Evolutionary conservation across 257 asterid species (phyloP), one percentile per base, ranked within the genome.

Genomic region (Rehmannia glutinosa): DNA sequence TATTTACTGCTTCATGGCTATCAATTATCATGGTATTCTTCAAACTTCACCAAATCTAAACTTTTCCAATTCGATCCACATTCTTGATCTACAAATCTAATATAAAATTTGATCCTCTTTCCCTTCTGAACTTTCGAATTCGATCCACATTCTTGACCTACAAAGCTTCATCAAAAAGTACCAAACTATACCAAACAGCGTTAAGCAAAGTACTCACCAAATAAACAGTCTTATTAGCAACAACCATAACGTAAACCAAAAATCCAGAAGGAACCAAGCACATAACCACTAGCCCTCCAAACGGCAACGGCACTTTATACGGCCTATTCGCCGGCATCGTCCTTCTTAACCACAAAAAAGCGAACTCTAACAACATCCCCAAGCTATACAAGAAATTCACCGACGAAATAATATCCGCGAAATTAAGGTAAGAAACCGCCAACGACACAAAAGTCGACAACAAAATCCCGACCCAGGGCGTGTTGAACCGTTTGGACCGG

Each of bases 341-440:
- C 70, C 63, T 39, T 72, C 92, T 76, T 70, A 82, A 56, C 87
- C 87, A 78, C 23, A 89, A 7, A 38, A 81, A 84, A 0, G 83
- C 76, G 6, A 88, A 88, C 38, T 88, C 96, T 15, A 88, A 42
- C 27, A 88, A 5, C 96, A 86, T 88, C n/a, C 96, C 96, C 42
- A 84, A 42, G 12, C 89, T 82, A 9, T 86, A 88, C 76, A 84
- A 41, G 71, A 88, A 86, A 68, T 88, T 88, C n/a, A 81, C 94
- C 2, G 84, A 73, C 0, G 89, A 79, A 1, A 88, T 66, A 0
- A 86, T 75, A 3, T 79, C 80, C 0, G 80, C n/a, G 28, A 70
- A 86, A 12, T 64, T 24, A 72, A 88, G 27, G 68, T 27, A 82
- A 1, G 91, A 78, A 39, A 86, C 78, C 0, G 68, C 78, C 10